These are phyloP conservation scores for Chlorociboria aeruginascens DNA, from an alignment of 495 filamentous ascomycete genomes.

Conservation along the genomic window DNA sequence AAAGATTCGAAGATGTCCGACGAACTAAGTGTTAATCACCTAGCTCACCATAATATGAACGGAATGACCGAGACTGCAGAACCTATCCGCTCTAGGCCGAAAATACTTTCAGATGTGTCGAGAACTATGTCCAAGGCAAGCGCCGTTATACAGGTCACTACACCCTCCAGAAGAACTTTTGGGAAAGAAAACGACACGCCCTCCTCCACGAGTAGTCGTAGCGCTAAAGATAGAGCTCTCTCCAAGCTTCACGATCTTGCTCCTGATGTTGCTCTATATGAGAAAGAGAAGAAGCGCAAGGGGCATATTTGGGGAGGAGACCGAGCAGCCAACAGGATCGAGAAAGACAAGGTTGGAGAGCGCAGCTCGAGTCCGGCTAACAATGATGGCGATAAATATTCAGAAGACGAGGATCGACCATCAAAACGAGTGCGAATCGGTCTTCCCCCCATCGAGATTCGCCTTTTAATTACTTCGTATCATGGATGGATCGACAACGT, in stretches of 20 bases:
- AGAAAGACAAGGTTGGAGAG: constrained; percentile 29
- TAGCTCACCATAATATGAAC: neutral
- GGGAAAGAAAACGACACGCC: constrained; percentile 87
- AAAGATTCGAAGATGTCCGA: constrained; percentile 1
- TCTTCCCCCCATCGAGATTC: constrained; percentile 48
- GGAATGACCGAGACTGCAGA: neutral
- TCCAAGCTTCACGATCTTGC: constrained; percentile 64
- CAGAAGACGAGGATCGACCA: constrained; percentile 37
- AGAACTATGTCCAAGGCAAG: neutral
- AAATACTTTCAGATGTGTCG: neutral
- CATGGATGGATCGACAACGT: constrained; percentile 58
- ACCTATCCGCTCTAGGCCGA: neutral
- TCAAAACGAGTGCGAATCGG: constrained; percentile 37
- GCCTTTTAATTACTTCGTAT: constrained; percentile 67
- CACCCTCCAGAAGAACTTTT: constrained; percentile 7
- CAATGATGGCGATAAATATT: constrained; percentile 38
- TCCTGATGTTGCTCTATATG: constrained; percentile 74
- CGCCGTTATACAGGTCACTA: neutral
- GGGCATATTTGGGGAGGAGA: constrained; percentile 77
- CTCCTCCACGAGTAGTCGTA: constrained; percentile 62
- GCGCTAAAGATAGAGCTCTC: constrained; percentile 73
- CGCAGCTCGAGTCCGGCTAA: constrained; percentile 22
- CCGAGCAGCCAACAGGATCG: constrained; percentile 42
- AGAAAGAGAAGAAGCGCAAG: constrained; percentile 78
- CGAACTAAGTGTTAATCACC: neutral